A percentile compares a stretch with the other conserved stretches of the same genome.
Conservation (phyloP, 2,329 filamentous ascomycete genomes). For the Dactylellina haptotyla region DNA sequence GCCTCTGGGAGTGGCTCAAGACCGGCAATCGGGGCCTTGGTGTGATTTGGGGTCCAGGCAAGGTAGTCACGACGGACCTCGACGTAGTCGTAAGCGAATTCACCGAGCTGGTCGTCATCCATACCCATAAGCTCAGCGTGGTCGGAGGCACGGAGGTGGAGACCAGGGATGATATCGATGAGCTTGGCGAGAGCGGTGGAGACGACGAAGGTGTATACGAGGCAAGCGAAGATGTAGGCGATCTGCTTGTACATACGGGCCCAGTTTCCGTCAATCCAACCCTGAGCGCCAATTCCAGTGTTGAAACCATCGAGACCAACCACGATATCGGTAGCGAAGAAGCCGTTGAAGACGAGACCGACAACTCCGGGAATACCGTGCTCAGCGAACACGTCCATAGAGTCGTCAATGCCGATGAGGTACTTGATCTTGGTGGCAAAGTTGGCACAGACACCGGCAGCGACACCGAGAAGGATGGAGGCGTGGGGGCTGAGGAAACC, state of each 20-base stretch:
- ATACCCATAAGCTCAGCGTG: constrained; percentile 86
- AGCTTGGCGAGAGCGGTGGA: constrained; percentile 77
- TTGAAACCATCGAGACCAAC: constrained; percentile 82
- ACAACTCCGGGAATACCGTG: constrained; percentile 76
- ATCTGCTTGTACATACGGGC: constrained; percentile 81
- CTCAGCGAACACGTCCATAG: constrained; percentile 77
- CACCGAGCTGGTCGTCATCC: constrained; percentile 89
- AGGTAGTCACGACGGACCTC: constrained; percentile 89
- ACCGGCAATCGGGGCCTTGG: constrained; percentile 47
- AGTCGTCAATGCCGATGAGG: constrained; percentile 74
- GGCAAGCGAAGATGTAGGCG: constrained; percentile 75
- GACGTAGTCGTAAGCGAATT: constrained; percentile 90
- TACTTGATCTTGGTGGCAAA: constrained; percentile 59
- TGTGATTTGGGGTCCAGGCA: constrained; percentile 75
- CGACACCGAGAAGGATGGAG: constrained; percentile 73
- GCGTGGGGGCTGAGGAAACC: constrained; percentile 76
- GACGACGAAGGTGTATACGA: constrained; percentile 76
- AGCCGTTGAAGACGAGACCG: constrained; percentile 76
- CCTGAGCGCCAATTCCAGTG: constrained; percentile 71
- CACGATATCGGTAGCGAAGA: constrained; percentile 76
- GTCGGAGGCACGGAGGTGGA: constrained; percentile 81
- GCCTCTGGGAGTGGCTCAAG: constrained; percentile 26
- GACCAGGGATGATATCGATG: constrained; percentile 79
- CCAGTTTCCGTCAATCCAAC: constrained; percentile 80
- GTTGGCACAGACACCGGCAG: constrained; percentile 66